Evolutionary conservation across 495 filamentous ascomycete species (phyloP).

Genomic region (Lentithecium fluviatile): DNA sequence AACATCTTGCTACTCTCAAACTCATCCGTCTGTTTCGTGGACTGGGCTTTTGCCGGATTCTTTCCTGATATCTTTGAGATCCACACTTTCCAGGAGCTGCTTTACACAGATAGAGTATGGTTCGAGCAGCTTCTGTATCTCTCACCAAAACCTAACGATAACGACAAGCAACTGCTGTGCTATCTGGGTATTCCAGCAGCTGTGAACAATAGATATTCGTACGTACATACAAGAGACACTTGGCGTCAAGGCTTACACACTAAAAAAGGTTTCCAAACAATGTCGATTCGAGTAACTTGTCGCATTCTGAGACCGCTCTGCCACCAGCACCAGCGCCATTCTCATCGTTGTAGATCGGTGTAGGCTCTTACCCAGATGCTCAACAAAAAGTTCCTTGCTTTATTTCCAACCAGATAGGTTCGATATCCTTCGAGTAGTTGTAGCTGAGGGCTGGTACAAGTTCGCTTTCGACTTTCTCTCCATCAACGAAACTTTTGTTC

Average conservation of each 20-base stretch:
- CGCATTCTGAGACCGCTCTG: neutral
- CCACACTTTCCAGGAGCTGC: neutral
- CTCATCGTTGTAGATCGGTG: no score
- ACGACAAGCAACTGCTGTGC: neutral
- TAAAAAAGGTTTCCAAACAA: no score
- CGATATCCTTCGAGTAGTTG: no score
- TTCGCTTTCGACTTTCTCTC: no score
- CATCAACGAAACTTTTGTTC: neutral
- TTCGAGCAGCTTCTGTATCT: neutral
- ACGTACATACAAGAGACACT: neutral
- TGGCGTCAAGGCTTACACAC: neutral
- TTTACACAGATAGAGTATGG: neutral
- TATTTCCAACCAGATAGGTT: no score
- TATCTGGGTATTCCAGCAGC: neutral
- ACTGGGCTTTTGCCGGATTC: constrained; percentile 12
- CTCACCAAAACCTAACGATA: neutral
- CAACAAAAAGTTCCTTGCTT: no score
- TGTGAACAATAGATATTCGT: constrained; percentile 1
- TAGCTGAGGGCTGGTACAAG: no score
- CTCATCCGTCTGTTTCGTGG: neutral
- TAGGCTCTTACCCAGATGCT: no score
- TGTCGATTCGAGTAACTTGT: no score
- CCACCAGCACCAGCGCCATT: neutral
- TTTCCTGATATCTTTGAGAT: neutral
- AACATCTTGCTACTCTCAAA: neutral